These are phyloP conservation scores for Lachancea sp. DNA, from an alignment of 805 yeast genomes.

Conservation along the genomic window DNA sequence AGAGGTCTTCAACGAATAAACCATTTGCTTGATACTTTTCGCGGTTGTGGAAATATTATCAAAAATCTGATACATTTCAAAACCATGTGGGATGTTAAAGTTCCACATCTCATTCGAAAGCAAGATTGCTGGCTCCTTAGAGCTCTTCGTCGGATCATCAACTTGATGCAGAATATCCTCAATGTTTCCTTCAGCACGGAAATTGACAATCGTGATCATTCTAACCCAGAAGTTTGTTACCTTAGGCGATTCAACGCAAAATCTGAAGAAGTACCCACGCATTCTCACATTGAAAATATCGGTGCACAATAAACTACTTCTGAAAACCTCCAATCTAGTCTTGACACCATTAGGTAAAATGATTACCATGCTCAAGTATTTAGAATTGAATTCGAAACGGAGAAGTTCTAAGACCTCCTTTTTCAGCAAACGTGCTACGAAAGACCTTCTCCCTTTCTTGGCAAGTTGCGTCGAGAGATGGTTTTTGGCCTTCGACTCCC, in stretches of 20 bases:
- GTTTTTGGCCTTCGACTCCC: constrained; percentile 26
- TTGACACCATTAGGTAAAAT: constrained; percentile 45
- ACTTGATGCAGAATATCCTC: constrained; percentile 30
- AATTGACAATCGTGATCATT: constrained; percentile 37
- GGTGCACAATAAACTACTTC: constrained; percentile 19
- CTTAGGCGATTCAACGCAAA: constrained; percentile 50
- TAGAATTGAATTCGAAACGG: constrained; percentile 21
- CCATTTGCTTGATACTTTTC: constrained; percentile 60
- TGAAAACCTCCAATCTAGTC: constrained; percentile 40
- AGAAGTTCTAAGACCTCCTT: constrained; percentile 19
- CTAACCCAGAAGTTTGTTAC: constrained; percentile 44
- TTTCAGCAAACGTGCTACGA: constrained; percentile 16
- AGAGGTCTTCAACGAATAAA: constrained; percentile 42
- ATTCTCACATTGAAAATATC: constrained; percentile 21
- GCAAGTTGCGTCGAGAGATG: constrained; percentile 19
- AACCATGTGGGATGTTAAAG: constrained; percentile 62
- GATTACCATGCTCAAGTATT: constrained; percentile 24
- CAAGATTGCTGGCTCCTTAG: constrained; percentile 34
- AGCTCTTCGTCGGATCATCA: constrained; percentile 11
- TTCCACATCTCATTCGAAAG: constrained; percentile 40
- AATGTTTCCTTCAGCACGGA: constrained; percentile 21
- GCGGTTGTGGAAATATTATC: constrained; percentile 66
- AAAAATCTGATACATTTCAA: constrained; percentile 69
- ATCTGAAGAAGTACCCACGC: constrained; percentile 34
- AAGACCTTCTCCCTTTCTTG: constrained; percentile 16